Conservation (phyloP, 176 grass and related monocot genomes). For the Areca catechu region DNA sequence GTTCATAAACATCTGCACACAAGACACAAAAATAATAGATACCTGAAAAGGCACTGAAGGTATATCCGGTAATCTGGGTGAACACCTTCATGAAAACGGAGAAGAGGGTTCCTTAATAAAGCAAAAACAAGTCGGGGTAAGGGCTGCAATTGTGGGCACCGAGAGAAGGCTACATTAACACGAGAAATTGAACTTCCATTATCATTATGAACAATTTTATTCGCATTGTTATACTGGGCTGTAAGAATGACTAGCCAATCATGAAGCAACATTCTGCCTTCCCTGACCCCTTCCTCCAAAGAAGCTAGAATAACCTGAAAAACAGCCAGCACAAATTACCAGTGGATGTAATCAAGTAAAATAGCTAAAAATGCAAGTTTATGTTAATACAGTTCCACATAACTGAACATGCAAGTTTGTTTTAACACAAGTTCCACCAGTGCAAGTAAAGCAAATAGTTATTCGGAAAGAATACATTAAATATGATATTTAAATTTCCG, state of each 20-base stretch:
- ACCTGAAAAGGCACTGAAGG: slow-evolving; percentile 97
- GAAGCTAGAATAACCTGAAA: slow-evolving; percentile 85
- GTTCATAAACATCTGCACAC: background rate
- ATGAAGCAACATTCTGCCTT: slow-evolving; percentile 64
- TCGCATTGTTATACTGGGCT: slow-evolving; percentile 53
- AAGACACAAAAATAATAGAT: slow-evolving; percentile 11
- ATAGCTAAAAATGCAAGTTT: slow-evolving; percentile 1
- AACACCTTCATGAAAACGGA: slow-evolving; percentile 84
- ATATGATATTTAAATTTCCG: no score
- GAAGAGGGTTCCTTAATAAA: slow-evolving; percentile 78
- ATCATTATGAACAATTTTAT: slow-evolving; percentile 25
- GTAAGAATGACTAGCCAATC: slow-evolving; percentile 88
- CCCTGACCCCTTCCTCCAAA: slow-evolving; percentile 77
- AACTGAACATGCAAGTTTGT: background rate
- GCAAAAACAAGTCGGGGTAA: slow-evolving; percentile 81
- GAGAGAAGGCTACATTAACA: slow-evolving; percentile 78
- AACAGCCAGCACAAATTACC: slow-evolving; percentile 8
- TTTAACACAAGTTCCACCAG: no score
- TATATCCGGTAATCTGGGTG: slow-evolving; percentile 98
- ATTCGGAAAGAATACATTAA: no score
- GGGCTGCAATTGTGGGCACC: slow-evolving; percentile 69
- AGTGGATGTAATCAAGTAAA: slow-evolving; percentile 9
- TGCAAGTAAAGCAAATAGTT: no score
- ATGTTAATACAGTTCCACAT: background rate
- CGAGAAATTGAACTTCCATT: slow-evolving; percentile 31